A percentile compares a stretch with the other conserved stretches of the same genome.
Evolutionary conservation across 2,329 filamentous ascomycete genomes (phyloP).

Genomic region (Sclerotiophoma versabilis): DNA sequence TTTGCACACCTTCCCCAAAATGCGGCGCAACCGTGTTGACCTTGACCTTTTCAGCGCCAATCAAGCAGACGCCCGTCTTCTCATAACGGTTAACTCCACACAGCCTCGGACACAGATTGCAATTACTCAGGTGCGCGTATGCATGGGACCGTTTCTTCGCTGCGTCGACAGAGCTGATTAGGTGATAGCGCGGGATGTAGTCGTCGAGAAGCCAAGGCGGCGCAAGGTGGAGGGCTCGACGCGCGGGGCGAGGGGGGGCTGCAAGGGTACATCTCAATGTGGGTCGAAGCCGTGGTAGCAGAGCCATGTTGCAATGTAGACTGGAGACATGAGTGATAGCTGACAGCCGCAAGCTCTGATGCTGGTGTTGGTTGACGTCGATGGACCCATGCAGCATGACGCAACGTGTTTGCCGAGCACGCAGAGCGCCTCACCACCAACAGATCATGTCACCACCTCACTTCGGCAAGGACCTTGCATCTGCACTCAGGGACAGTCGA

Average conservation of each 20-base stretch:
- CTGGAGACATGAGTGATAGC: conserved; percentile 4
- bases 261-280: conserved; percentile 1
- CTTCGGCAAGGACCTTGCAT: not conserved
- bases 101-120: conserved; percentile 79
- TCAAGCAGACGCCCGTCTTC: conserved; percentile 77
- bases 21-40: conserved; percentile 87
- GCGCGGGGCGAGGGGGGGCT: not conserved
- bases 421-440: not conserved
- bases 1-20: conserved; percentile 68
- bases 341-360: not conserved
- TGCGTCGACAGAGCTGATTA: conserved; percentile 71
- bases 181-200: conserved; percentile 76
- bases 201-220: conserved; percentile 74
- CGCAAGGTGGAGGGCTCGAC: conserved; percentile 58
- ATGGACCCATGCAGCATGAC: conserved; percentile 12
- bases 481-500: not conserved
- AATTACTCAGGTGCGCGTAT: conserved; percentile 77
- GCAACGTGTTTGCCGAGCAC: conserved; percentile 17
- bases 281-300: conserved; percentile 23
- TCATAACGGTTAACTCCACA: conserved; percentile 85
- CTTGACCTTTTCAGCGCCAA: conserved; percentile 74
- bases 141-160: conserved; percentile 76
- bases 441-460: not conserved
- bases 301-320: conserved; percentile 17
- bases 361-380: not conserved